Percentiles rank a stretch among this genome's conserved stretches.
Evolutionary conservation across 1,139 yeast genomes (phyloP).

Genomic region (Taiozyma onychis): DNA sequence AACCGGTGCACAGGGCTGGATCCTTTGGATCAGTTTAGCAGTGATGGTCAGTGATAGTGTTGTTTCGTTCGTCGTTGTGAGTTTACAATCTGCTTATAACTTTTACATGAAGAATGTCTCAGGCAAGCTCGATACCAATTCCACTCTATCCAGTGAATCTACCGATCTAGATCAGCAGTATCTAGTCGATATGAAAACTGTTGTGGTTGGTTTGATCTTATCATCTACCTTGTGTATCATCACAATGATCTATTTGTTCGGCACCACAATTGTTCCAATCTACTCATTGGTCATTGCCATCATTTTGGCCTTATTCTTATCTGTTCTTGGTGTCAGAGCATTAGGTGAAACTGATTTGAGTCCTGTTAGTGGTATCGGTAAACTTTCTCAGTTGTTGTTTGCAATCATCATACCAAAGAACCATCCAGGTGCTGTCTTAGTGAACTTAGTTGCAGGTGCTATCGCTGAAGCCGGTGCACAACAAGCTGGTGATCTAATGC

Average conservation of each 20-base stretch:
- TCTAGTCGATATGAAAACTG: conserved; percentile 46
- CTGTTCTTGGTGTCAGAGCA: conserved; percentile 87
- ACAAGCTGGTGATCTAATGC: conserved; percentile 98
- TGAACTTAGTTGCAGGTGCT: conserved; percentile 91
- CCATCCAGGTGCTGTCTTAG: conserved; percentile 76
- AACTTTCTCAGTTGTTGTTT: conserved; percentile 81
- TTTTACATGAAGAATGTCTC: conserved; percentile 12
- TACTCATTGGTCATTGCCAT: conserved; percentile 68
- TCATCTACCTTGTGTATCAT: conserved; percentile 66
- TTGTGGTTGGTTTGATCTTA: conserved; percentile 52
- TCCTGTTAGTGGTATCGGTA: conserved; percentile 96
- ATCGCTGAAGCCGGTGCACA: conserved; percentile 99
- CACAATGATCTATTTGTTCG: conserved; percentile 64
- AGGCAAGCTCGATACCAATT: neutral
- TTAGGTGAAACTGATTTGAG: conserved; percentile 94
- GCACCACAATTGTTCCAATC: conserved; percentile 55
- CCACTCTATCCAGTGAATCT: neutral
- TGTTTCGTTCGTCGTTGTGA: conserved; percentile 69
- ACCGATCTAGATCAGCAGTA: conserved; percentile 34
- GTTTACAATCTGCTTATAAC: conserved; percentile 37
- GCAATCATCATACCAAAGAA: conserved; percentile 73
- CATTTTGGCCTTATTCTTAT: conserved; percentile 66
- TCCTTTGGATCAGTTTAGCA: conserved; percentile 86
- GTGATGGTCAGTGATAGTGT: conserved; percentile 93
- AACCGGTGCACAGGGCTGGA: conserved; percentile 95